Percentiles rank a stretch among this genome's conserved stretches.
Evolutionary conservation across 2,329 filamentous ascomycete species (phyloP).

Genomic region (Pyrenophora graminea): DNA sequence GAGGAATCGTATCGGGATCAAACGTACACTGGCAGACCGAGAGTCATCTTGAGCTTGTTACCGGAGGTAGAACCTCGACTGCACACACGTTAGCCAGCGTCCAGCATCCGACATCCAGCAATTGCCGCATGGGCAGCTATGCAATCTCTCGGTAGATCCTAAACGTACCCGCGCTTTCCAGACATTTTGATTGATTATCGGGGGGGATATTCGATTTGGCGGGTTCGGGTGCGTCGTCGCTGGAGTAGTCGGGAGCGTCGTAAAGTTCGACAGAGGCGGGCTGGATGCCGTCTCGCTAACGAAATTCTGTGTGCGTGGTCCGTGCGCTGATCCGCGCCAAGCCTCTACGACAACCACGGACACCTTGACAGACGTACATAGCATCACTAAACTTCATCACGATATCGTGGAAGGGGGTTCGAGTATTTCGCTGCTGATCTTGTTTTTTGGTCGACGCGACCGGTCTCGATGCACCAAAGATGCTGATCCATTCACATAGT

Average conservation of each 20-base stretch:
- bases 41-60: conserved; percentile 99
- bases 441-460: too few species aligned
- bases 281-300: conserved; percentile 8
- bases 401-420: too few species aligned
- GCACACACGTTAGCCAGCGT: conserved; percentile 33
- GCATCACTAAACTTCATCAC: too few species aligned
- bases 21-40: conserved; percentile 99
- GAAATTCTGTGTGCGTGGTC: conserved; percentile 12
- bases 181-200: conserved; percentile 21
- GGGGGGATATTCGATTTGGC: conserved; percentile 16
- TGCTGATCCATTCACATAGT: too few species aligned
- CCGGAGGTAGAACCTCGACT: conserved; percentile 86
- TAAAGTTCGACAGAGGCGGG: conserved; percentile 12
- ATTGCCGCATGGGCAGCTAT: background rate
- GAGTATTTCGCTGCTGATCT: too few species aligned
- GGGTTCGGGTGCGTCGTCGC: conserved; percentile 21
- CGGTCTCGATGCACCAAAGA: too few species aligned
- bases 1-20: conserved; percentile 24
- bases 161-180: conserved; percentile 23
- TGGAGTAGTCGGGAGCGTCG: conserved; percentile 15
- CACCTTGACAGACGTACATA: background rate
- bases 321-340: background rate
- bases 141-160: background rate
- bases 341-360: background rate
- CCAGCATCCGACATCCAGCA: background rate